Conservation (phyloP, 129 eudicot genomes). For the Erigeron canadensis region DNA sequence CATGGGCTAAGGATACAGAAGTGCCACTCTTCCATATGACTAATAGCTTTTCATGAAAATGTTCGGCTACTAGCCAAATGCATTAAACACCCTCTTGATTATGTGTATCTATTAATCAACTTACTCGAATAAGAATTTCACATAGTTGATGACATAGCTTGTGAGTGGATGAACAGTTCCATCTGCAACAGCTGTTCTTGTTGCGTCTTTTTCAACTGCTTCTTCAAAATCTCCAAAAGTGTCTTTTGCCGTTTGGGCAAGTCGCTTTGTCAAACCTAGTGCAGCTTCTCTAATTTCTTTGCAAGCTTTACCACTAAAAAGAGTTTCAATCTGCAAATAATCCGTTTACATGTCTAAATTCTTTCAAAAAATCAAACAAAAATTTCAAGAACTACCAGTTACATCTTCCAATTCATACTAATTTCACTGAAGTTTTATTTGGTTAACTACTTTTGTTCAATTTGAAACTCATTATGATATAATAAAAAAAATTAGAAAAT, state of each 20-base stretch:
- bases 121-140: slow-evolving; percentile 96
- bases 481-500: not conserved
- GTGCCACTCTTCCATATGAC: too few relatives aligned
- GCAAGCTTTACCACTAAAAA: slow-evolving; percentile 86
- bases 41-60: too few relatives aligned
- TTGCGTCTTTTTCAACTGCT: slow-evolving; percentile 98
- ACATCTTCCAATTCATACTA: not conserved
- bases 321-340: slow-evolving; percentile 66
- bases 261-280: slow-evolving; percentile 82
- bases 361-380: not conserved
- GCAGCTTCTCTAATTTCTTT: slow-evolving; percentile 83
- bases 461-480: slow-evolving; percentile 3
- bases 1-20: too few relatives aligned
- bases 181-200: slow-evolving; percentile 90
- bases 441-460: not conserved
- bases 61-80: too few relatives aligned
- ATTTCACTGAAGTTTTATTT: not conserved
- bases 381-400: not conserved
- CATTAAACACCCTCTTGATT: too few relatives aligned
- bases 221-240: slow-evolving; percentile 97
- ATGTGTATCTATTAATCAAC: slow-evolving; percentile 24
- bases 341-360: slow-evolving; percentile 6
- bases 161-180: slow-evolving; percentile 99
- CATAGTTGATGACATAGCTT: slow-evolving; percentile 97
- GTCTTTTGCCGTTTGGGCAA: slow-evolving; percentile 93